Percentiles rank a stretch among this genome's conserved stretches.
These are phyloP conservation scores for Stagonosporopsis cucurbitacearum DNA, from an alignment of 2,329 filamentous ascomycete species.

Conservation along the genomic window DNA sequence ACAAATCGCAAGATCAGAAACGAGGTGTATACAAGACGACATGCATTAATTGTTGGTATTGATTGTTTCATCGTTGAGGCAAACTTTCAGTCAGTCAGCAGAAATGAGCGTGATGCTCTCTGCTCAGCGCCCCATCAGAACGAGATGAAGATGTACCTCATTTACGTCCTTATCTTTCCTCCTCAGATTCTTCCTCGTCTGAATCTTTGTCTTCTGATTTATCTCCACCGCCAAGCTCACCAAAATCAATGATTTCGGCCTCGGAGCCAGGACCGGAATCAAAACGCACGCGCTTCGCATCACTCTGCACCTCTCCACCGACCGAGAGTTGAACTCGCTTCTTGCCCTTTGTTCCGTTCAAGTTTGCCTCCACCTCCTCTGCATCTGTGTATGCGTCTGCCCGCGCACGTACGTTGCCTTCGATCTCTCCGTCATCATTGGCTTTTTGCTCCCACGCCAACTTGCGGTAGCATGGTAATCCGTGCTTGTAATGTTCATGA, in stretches of 20 bases:
- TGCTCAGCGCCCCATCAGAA: neutral
- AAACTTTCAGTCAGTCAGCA: neutral
- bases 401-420: no score
- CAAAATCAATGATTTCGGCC: neutral
- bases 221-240: neutral
- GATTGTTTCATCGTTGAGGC: no score
- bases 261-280: neutral
- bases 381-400: neutral
- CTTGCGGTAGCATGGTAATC: conserved; percentile 31
- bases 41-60: no score
- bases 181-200: neutral
- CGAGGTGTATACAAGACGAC: no score
- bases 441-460: conserved; percentile 2
- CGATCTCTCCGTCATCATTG: neutral
- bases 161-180: neutral
- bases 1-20: no score
- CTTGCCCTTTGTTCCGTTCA: neutral
- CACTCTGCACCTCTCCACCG: neutral
- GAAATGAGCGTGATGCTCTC: neutral
- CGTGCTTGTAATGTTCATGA: conserved; percentile 37
- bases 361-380: neutral
- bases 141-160: neutral
- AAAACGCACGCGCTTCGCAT: conserved; percentile 4
- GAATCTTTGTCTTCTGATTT: neutral
- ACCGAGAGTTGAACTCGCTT: neutral